phyloP scores from a whole-genome alignment of 192 early-diverging fungal genomes.

The Mortierella claussenii region DNA sequence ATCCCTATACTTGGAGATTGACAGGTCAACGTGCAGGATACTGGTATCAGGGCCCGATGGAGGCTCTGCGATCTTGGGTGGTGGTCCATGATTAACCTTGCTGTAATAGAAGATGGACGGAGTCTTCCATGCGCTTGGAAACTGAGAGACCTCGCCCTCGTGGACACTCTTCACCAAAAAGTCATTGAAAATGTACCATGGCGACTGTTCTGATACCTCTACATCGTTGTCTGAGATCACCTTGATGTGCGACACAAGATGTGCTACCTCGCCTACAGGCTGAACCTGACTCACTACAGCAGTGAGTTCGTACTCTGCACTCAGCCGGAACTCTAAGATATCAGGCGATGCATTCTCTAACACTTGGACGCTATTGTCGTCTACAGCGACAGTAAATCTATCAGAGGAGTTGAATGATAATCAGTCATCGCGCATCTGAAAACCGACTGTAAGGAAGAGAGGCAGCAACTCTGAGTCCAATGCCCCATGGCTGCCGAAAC shows the following conservation, averaged over 20 bases:
- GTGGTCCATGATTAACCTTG: slow-evolving; percentile 60
- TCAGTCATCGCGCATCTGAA: too few relatives aligned
- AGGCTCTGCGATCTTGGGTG: slow-evolving; percentile 60
- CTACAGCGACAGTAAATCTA: slow-evolving; percentile 65
- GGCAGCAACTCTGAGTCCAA: too few relatives aligned
- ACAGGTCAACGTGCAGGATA: slow-evolving; percentile 66
- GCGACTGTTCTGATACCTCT: slow-evolving; percentile 39
- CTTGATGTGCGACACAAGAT: slow-evolving; percentile 76
- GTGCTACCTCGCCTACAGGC: slow-evolving; percentile 67
- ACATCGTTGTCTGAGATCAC: slow-evolving; percentile 50
- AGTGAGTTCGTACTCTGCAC: slow-evolving; percentile 72
- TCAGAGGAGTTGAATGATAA: background rate
- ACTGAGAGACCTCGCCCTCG: slow-evolving; percentile 71
- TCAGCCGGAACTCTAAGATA: slow-evolving; percentile 29
- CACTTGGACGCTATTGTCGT: slow-evolving; percentile 54
- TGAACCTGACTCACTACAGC: slow-evolving; percentile 67
- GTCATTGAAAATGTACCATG: slow-evolving; percentile 96
- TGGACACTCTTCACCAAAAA: slow-evolving; percentile 87
- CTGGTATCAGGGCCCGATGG: slow-evolving; percentile 57
- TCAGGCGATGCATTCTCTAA: slow-evolving; percentile 44
- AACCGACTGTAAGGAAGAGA: too few relatives aligned
- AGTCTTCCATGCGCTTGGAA: slow-evolving; percentile 66
- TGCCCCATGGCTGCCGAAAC: background rate
- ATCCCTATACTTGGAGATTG: slow-evolving; percentile 67
- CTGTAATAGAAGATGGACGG: slow-evolving; percentile 79